Conservation (phyloP, 768 basidiomycete genomes). For the Hygrocybe punicea region DNA sequence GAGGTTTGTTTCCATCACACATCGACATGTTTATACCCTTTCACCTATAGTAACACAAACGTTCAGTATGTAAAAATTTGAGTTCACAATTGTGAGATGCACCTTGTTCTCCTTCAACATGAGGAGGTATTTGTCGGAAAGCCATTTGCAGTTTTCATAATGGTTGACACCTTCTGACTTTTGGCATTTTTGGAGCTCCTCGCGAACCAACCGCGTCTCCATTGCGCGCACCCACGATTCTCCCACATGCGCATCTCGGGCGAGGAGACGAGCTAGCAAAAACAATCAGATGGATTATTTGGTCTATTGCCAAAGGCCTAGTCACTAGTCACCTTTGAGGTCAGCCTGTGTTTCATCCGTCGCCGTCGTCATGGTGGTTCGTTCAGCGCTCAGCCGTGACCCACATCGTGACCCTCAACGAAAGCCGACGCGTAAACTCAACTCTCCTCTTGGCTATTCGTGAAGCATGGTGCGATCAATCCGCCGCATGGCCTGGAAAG, state of each 20-base stretch:
- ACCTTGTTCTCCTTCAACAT: constrained; percentile 84
- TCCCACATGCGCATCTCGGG: constrained; percentile 72
- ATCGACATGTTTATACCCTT: not conserved
- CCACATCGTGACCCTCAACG: too few species aligned
- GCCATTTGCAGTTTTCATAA: constrained; percentile 82
- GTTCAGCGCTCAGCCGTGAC: too few species aligned
- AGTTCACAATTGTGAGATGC: too few species aligned
- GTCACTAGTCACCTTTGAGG: constrained; percentile 43
- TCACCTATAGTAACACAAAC: not conserved
- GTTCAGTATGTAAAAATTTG: too few species aligned
- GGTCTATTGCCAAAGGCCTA: not conserved
- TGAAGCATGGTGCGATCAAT: too few species aligned
- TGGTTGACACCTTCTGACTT: constrained; percentile 88
- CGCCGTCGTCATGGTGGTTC: too few species aligned
- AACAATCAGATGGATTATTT: constrained; percentile 1
- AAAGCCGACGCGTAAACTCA: too few species aligned
- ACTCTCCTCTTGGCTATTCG: too few species aligned
- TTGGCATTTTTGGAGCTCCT: constrained; percentile 88
- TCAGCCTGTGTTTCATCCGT: constrained; percentile 45
- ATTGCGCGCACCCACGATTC: constrained; percentile 95
- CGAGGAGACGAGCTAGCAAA: constrained; percentile 55
- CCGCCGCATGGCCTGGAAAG: too few species aligned
- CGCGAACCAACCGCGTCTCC: constrained; percentile 85
- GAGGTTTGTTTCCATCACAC: not conserved
- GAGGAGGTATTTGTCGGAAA: constrained; percentile 74